Base-by-base conservation (phyloP, 306 rosid genomes). In the Vigna reflexopilosa region DNA sequence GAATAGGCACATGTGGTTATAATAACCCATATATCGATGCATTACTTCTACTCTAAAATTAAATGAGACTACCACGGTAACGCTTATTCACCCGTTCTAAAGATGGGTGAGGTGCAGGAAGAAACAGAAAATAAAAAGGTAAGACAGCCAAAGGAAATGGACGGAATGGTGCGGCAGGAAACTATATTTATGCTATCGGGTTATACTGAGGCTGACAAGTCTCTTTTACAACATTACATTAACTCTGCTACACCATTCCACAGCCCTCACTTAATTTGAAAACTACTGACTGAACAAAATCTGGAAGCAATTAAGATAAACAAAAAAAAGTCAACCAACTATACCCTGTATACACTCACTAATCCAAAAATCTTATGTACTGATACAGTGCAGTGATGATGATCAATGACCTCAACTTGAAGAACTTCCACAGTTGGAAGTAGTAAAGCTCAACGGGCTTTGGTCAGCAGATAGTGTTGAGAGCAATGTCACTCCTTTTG, bases 351-450 rank as follows among this genome's bases (percentile, higher is more conserved):
- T 87, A 86, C 89, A 86, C 86, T 90, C 79, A 49, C 91, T 88
- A 85, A 82, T 84, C 85, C 93, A 89, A 88, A 89, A 87, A 87
- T 82, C 85, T 67, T 91, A 89, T 87, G 91, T 89, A 87, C 91
- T 83, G 82, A 70, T 80, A 84, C 86, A 85, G 76, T 81, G 87
- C 80, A 87, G 70, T 68, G 77, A 85, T 69, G 86, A 83, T 67
- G 85, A 83, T 76, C 85, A 89, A 80, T 83, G 84, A 70, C 82
- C 83, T 57, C 82, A 77, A 75, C 87, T 73, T 64, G 87, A 78
- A 77, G 74, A 86, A 82, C 84, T 81, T 86, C 84, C 85, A 52
- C 28, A 50, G 61, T 75, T 28, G 87, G 84, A 74, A 77, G 87
- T 54, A 78, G 86, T 73, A 78, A 68, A 84, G 79, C 86, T 80